These are phyloP conservation scores for Cercophora samala DNA, from an alignment of 495 filamentous ascomycete genomes.

Conservation along the genomic window DNA sequence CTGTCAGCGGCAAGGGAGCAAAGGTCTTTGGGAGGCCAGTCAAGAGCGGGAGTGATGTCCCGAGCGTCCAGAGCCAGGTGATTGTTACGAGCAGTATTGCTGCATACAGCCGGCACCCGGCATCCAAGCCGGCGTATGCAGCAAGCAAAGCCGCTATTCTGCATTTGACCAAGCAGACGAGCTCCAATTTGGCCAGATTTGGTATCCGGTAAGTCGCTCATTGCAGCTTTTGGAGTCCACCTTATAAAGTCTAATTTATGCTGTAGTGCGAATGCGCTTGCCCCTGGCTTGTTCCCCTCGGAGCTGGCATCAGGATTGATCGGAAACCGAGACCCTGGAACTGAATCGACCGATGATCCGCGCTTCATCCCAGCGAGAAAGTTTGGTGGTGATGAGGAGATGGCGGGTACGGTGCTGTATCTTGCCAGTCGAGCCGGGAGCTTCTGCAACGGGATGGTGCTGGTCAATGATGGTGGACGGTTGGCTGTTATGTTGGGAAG, in stretches of 20 bases:
- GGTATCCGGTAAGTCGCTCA: conserved; percentile 43
- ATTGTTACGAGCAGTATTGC: conserved; percentile 53
- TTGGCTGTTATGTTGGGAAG: conserved; percentile 41
- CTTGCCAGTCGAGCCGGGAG: conserved; percentile 55
- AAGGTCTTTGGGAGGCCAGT: conserved; percentile 28
- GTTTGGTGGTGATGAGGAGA: conserved; percentile 55
- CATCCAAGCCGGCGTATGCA: conserved; percentile 55
- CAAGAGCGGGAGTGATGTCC: conserved; percentile 27
- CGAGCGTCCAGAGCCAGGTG: conserved; percentile 53
- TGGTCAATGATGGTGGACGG: conserved; percentile 57
- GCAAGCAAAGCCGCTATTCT: conserved; percentile 58
- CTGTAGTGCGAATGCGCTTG: conserved; percentile 60
- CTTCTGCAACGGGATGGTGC: conserved; percentile 56
- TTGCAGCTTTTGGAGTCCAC: too few species aligned
- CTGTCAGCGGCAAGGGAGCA: conserved; percentile 37
- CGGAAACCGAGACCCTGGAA: conserved; percentile 41
- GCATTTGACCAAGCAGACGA: conserved; percentile 61
- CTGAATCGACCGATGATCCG: conserved; percentile 26
- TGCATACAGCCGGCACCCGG: conserved; percentile 43
- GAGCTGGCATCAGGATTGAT: conserved; percentile 51
- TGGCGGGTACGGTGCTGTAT: conserved; percentile 56
- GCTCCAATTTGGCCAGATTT: conserved; percentile 50
- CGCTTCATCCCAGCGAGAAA: conserved; percentile 50
- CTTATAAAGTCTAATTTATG: too few species aligned
- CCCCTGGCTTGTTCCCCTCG: conserved; percentile 59